Conservation (phyloP, 768 basidiomycete species). For the Lactarius quietus region DNA sequence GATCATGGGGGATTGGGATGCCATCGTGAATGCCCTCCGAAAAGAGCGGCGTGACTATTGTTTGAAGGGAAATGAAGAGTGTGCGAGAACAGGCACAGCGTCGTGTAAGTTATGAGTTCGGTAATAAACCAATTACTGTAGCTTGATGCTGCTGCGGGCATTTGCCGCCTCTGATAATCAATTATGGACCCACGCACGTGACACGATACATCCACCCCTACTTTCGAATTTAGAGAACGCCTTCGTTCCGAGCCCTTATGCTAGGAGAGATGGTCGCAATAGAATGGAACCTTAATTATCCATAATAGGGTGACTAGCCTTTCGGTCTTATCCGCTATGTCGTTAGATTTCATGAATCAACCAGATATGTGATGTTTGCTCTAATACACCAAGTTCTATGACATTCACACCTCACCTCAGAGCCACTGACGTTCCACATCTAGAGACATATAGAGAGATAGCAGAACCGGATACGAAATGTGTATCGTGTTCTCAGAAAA, state of each 20-base stretch:
- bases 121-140: background rate
- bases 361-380: background rate
- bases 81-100: background rate
- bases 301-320: background rate
- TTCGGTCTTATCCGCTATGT: constrained; percentile 8
- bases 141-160: background rate
- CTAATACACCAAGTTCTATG: background rate
- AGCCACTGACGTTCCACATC: background rate
- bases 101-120: background rate
- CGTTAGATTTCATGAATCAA: background rate
- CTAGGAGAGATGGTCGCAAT: background rate
- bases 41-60: background rate
- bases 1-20: constrained; percentile 83
- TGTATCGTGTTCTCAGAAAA: background rate
- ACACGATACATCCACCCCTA: background rate
- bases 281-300: background rate
- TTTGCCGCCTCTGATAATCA: background rate
- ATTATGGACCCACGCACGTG: background rate
- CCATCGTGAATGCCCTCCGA: constrained; percentile 41
- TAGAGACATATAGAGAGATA: background rate
- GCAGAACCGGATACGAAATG: background rate
- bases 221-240: background rate
- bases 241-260: background rate
- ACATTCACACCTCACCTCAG: background rate
- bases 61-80: background rate